Evolutionary conservation across 495 filamentous ascomycete species (phyloP), one percentile per base, ranked within the genome.

Genomic region (Rostrohypoxylon terebratum): DNA sequence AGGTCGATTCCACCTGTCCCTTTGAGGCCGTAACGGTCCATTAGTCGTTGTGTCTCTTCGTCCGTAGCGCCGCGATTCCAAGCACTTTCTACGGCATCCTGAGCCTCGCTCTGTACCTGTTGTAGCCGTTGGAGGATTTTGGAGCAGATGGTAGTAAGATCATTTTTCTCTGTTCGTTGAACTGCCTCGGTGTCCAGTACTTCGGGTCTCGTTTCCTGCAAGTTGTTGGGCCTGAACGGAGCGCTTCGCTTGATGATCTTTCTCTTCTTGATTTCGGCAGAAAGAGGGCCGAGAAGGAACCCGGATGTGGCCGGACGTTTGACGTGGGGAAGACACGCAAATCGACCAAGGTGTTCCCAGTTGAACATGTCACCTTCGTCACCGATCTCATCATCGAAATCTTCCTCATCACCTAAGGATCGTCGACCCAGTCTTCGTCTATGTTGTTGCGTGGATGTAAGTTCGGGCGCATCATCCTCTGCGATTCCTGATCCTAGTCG

Each of bases 271-370:
- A 96, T 97, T 77, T 97, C 92, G 2, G 97, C 87, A 1, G 93
- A 95, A 2, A 99, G 81, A 1, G 96, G 96, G 0, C 96, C 96
- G 0, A 98, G 87, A 1, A 98, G 87, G 76, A 97, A 98, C 3
- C 92, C 90, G 1, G 93, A 88, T 10, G 95, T 87, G 1, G 91
- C 84, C 0, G 96, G 95, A 9, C 96, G 87, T 13, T 87, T 82
- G 75, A 92, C 91, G 64, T 87, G 81, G 2, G 89, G 91, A 28
- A 94, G 85, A 71, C 90, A 92, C 4, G 92, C 93, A 44, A 86
- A 85, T 11, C 87, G 87, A 11, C 96, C 96, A 28, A 98, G 84
- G 78, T 91, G 88, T 31, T 90, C 90, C 96, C 96, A 99, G 75
- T 97, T 92, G 72, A 96, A 83, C 59, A 91, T 89, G 66, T 97